Evolutionary conservation across 1,284 basidiomycete genomes (phyloP).

Genomic region (Cutaneotrichosporon spelunceum): DNA sequence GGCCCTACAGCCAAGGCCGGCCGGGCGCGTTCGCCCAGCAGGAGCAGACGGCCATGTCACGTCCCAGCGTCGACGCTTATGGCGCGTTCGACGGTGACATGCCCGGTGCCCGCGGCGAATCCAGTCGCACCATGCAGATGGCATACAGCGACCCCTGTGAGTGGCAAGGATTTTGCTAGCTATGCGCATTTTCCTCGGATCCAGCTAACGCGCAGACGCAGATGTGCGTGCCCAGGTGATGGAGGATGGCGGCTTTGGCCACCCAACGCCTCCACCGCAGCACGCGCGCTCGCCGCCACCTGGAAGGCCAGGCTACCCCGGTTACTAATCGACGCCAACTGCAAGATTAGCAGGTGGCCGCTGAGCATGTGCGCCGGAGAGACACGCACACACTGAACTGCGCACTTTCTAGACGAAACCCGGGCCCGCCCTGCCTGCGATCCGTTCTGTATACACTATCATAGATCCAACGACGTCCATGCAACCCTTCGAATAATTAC

Average conservation of each 20-base stretch:
- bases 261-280: constrained; percentile 23
- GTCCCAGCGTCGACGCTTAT: constrained; percentile 76
- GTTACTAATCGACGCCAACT: neutral
- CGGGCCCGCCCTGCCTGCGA: neutral
- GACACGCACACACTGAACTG: neutral
- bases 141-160: constrained; percentile 55
- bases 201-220: constrained; percentile 30
- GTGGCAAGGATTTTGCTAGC: too few species aligned
- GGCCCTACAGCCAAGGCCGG: constrained; percentile 35
- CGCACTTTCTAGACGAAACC: neutral
- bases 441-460: constrained; percentile 3
- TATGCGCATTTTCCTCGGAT: too few species aligned
- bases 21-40: constrained; percentile 34
- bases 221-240: constrained; percentile 38
- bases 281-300: constrained; percentile 19
- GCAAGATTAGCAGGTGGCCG: neutral
- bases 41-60: constrained; percentile 33
- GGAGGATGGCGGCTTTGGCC: constrained; percentile 12
- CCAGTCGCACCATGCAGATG: constrained; percentile 70
- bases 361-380: neutral
- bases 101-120: constrained; percentile 23
- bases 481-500: neutral
- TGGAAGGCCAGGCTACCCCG: neutral
- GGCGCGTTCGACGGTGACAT: constrained; percentile 68
- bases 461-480: constrained; percentile 1